phyloP scores from a whole-genome alignment of 106 monocot genomes.

The Xerophyta viscosa region DNA sequence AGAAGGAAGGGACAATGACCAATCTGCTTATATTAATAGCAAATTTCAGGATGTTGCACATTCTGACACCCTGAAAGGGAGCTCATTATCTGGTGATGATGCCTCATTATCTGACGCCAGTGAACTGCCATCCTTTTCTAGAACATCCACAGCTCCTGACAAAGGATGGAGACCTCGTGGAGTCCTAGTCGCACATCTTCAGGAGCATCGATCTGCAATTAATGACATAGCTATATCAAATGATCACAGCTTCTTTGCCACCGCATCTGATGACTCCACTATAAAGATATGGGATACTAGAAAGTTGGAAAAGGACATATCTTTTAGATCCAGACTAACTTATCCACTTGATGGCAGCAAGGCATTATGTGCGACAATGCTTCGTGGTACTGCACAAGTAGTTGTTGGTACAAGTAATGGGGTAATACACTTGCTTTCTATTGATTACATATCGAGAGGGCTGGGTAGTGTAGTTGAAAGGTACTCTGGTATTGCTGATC shows the following conservation, averaged over 20 bases:
- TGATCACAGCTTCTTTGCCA: conserved; percentile 83
- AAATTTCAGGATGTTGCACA: conserved; percentile 63
- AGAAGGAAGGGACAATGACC: conserved; percentile 31
- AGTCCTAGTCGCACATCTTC: conserved; percentile 87
- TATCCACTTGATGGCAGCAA: conserved; percentile 57
- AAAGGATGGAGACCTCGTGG: conserved; percentile 87
- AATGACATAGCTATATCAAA: conserved; percentile 82
- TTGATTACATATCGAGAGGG: conserved; percentile 80
- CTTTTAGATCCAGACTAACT: conserved; percentile 88
- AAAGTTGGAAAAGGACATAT: conserved; percentile 89
- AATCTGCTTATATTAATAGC: conserved; percentile 41
- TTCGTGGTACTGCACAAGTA: conserved; percentile 67
- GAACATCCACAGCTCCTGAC: conserved; percentile 41
- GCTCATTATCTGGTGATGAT: conserved; percentile 52
- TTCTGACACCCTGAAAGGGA: conserved; percentile 51
- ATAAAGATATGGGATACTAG: conserved; percentile 97
- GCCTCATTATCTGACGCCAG: conserved; percentile 37
- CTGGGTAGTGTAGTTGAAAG: conserved; percentile 70
- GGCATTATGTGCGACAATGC: conserved; percentile 74
- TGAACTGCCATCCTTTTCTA: conserved; percentile 41
- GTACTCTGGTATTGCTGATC: conserved; percentile 87
- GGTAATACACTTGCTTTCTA: conserved; percentile 66
- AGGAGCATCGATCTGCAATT: conserved; percentile 80
- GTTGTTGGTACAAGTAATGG: conserved; percentile 75
- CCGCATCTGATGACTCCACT: conserved; percentile 84